phyloP scores from a whole-genome alignment of 352 stramenopile species.

The Pythium monospermum region DNA sequence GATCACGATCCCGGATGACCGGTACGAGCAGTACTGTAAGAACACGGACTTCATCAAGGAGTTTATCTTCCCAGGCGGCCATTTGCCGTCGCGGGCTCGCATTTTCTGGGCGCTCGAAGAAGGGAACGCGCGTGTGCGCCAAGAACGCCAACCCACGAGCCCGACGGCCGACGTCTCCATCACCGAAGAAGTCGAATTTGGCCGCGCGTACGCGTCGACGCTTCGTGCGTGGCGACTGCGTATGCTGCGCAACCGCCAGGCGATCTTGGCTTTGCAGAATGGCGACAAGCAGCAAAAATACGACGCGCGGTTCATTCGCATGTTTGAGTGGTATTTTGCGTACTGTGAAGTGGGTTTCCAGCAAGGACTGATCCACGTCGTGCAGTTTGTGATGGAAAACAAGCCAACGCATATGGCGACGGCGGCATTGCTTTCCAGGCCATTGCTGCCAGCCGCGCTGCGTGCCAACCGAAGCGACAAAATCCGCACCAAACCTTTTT shows the following conservation, averaged over 20 bases:
- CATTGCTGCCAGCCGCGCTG: not conserved
- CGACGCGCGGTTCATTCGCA: constrained; percentile 23
- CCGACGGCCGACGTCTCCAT: constrained; percentile 7
- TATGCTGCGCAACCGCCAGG: constrained; percentile 17
- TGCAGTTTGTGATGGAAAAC: constrained; percentile 24
- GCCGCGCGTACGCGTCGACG: constrained; percentile 19
- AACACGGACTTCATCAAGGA: constrained; percentile 30
- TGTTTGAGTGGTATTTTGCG: constrained; percentile 27
- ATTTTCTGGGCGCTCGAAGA: constrained; percentile 22
- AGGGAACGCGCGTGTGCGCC: constrained; percentile 11
- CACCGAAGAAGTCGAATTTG: constrained; percentile 23
- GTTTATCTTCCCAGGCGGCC: constrained; percentile 28
- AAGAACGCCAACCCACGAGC: not conserved
- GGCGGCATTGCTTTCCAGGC: not conserved
- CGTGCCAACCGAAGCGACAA: not conserved
- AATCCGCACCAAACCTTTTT: constrained; percentile 18
- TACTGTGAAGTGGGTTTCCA: constrained; percentile 25
- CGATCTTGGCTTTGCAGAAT: constrained; percentile 11
- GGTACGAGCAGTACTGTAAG: constrained; percentile 24
- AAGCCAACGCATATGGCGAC: not conserved
- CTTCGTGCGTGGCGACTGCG: constrained; percentile 21
- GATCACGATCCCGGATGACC: constrained; percentile 25
- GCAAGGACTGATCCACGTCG: constrained; percentile 20
- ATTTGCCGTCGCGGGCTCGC: constrained; percentile 22
- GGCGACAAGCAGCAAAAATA: constrained; percentile 6